Conservation (phyloP, 257 asterid species). For the Solanum tacnaense region DNA sequence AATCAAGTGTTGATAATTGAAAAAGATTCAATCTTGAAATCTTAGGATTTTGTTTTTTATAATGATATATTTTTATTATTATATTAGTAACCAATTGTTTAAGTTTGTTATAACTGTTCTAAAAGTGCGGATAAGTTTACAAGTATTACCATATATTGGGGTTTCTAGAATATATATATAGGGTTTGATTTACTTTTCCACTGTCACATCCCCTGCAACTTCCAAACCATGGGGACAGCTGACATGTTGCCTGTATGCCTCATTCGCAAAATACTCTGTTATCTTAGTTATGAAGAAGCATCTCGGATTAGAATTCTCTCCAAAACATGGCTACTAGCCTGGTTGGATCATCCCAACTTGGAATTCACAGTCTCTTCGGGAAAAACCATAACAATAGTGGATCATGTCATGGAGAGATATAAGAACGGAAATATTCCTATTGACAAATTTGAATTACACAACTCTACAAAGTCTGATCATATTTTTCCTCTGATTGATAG, state of each 20-base stretch:
- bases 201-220: background rate
- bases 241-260: background rate
- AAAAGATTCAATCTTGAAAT: background rate
- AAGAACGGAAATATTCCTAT: background rate
- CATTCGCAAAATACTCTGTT: background rate
- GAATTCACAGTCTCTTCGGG: background rate
- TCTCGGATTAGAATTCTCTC: background rate
- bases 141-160: accelerated
- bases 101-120: background rate
- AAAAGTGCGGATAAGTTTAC: background rate
- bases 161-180: background rate
- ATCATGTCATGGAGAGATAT: background rate
- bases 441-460: background rate
- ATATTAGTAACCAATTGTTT: background rate
- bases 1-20: background rate
- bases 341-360: background rate
- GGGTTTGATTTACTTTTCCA: too few relatives aligned
- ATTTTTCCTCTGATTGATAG: background rate
- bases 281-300: background rate
- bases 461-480: background rate
- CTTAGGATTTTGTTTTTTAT: background rate
- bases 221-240: background rate
- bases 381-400: background rate
- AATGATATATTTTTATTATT: slow-evolving; percentile 6
- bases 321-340: background rate